A percentile compares a stretch with the other conserved stretches of the same genome.
Conservation (phyloP, 2,329 filamentous ascomycete genomes). For the Cryphonectria japonica region DNA sequence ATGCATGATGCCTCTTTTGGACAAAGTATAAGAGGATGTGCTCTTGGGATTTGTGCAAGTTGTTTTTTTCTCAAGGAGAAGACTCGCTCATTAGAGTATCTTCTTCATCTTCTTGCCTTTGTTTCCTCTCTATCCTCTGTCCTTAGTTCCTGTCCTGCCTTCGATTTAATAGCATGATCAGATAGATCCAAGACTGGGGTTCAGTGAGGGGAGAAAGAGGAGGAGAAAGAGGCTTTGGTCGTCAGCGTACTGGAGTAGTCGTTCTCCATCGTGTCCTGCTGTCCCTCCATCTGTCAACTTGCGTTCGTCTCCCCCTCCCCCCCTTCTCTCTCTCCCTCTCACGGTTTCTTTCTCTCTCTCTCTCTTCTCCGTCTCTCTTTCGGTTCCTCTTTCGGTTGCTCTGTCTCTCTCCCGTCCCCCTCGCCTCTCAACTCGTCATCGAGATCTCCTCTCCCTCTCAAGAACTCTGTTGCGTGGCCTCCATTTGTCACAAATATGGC, state of each 20-base stretch:
- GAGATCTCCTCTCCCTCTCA: not conserved
- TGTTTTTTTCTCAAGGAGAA: no score
- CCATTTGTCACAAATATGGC: not conserved
- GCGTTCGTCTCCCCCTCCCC: no score
- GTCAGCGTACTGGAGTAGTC: no score
- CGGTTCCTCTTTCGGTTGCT: not conserved
- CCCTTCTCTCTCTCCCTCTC: not conserved
- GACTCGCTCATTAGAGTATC: no score
- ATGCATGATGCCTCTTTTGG: not conserved
- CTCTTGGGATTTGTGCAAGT: no score
- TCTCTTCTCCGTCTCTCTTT: not conserved
- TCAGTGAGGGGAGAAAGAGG: not conserved
- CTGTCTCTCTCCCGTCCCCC: no score
- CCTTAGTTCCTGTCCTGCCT: not conserved
- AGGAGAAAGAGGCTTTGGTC: not conserved
- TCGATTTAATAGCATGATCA: not conserved
- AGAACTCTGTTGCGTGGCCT: not conserved
- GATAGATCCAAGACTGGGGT: not conserved
- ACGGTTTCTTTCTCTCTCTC: no score
- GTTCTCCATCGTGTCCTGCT: no score
- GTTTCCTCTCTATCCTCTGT: not conserved
- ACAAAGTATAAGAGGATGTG: no score
- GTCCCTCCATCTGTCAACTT: no score
- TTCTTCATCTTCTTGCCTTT: not conserved
- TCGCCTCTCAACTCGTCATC: not conserved